These are phyloP conservation scores for Tylopilus plumbeoviolaceoides DNA, from an alignment of 768 basidiomycete species.

Conservation along the genomic window DNA sequence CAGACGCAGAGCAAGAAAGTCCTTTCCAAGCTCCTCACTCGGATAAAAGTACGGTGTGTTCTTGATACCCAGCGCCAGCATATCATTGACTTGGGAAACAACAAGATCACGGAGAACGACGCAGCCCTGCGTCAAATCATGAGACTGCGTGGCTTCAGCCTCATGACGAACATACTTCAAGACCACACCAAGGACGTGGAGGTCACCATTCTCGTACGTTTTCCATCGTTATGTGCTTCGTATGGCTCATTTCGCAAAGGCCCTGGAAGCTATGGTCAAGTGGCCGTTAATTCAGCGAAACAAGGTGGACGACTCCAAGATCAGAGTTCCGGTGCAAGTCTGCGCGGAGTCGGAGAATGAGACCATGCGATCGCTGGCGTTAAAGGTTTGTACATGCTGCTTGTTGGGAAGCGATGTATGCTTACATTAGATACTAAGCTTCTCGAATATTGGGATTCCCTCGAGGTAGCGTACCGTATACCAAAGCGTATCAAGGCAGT, in stretches of 20 bases:
- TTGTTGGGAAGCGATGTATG: not conserved
- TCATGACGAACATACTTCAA: constrained; percentile 85
- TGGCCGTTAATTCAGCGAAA: constrained; percentile 88
- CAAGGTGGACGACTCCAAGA: constrained; percentile 84
- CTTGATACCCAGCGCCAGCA: not conserved
- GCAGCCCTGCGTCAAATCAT: constrained; percentile 78
- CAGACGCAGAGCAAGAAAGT: constrained; percentile 84
- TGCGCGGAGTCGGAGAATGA: constrained; percentile 56
- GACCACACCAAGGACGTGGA: constrained; percentile 72
- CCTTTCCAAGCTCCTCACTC: constrained; percentile 74
- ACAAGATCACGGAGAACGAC: constrained; percentile 80
- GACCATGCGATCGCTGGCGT: constrained; percentile 51
- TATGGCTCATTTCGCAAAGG: constrained; percentile 32
- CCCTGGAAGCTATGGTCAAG: constrained; percentile 59
- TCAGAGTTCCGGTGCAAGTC: constrained; percentile 58
- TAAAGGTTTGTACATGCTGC: constrained; percentile 45
- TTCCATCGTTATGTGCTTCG: not conserved
- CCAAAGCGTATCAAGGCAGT: constrained; percentile 60
- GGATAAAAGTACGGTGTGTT: constrained; percentile 63
- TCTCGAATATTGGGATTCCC: constrained; percentile 71
- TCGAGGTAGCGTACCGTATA: constrained; percentile 82
- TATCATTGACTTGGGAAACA: not conserved
- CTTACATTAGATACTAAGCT: constrained; percentile 36
- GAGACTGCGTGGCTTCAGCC: constrained; percentile 87
- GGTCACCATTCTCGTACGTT: constrained; percentile 62